A percentile compares a stretch with the other conserved stretches of the same genome.
Conservation (phyloP, 1,139 yeast genomes). For the Taphrina communis region DNA sequence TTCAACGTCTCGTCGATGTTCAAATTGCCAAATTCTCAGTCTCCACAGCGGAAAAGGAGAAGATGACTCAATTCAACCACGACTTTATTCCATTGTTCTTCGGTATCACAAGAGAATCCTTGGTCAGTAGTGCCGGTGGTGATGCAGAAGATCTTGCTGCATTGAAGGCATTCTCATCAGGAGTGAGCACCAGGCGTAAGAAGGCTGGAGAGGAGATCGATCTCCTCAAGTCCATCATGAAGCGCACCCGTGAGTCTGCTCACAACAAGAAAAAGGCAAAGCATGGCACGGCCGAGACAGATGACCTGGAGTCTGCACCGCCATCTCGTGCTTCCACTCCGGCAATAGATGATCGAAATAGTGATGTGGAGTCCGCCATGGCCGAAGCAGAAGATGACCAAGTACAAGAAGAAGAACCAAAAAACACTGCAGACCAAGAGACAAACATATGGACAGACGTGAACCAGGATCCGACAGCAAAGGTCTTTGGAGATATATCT, state of each 20-base stretch:
- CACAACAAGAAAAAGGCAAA: slow-evolving; percentile 51
- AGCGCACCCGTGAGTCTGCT: slow-evolving; percentile 60
- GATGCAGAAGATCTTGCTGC: slow-evolving; percentile 30
- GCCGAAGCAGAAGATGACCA: slow-evolving; percentile 61
- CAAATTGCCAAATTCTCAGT: slow-evolving; percentile 73
- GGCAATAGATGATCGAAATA: slow-evolving; percentile 21
- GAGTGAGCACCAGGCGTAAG: slow-evolving; percentile 38
- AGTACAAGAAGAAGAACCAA: slow-evolving; percentile 55
- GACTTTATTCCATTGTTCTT: slow-evolving; percentile 74
- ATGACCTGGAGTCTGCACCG: slow-evolving; percentile 48
- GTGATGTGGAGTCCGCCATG: slow-evolving; percentile 25
- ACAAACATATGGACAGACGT: slow-evolving; percentile 68
- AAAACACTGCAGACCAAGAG: slow-evolving; percentile 56
- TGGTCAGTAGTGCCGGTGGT: slow-evolving; percentile 30
- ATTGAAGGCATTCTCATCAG: slow-evolving; percentile 21
- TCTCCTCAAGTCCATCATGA: slow-evolving; percentile 48
- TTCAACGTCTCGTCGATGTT: slow-evolving; percentile 69
- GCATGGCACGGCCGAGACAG: slow-evolving; percentile 48
- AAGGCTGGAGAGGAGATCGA: slow-evolving; percentile 38
- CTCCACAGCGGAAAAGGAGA: slow-evolving; percentile 80
- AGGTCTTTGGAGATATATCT: slow-evolving; percentile 43
- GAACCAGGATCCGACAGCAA: slow-evolving; percentile 44
- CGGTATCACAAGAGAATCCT: slow-evolving; percentile 53
- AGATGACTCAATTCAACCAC: slow-evolving; percentile 72
- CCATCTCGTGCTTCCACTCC: slow-evolving; percentile 39